These are phyloP conservation scores for Hypseocharis bilobata DNA, from an alignment of 441 rosid genomes.

Conservation along the genomic window DNA sequence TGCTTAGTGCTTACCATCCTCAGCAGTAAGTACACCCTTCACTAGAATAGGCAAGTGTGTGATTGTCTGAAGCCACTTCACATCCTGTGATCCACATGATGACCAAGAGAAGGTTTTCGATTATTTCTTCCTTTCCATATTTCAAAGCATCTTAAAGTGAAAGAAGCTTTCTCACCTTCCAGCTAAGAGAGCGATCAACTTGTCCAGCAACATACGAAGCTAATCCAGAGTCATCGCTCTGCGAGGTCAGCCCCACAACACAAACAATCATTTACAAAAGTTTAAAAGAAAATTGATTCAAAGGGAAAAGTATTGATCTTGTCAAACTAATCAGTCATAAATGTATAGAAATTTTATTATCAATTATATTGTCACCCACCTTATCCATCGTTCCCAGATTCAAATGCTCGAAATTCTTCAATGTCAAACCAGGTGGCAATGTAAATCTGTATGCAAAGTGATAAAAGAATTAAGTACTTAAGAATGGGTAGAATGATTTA, in stretches of 20 bases:
- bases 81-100: conserved; percentile 31
- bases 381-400: conserved; percentile 63
- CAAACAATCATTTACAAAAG: background rate
- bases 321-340: too few species aligned
- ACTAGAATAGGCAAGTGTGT: conserved; percentile 56
- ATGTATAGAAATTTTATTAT: background rate
- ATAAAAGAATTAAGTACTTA: background rate
- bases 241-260: conserved; percentile 20
- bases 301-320: too few species aligned
- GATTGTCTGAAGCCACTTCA: conserved; percentile 58
- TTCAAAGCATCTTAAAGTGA: background rate
- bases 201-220: conserved; percentile 86
- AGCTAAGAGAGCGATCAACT: conserved; percentile 61
- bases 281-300: background rate
- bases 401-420: conserved; percentile 85
- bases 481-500: too few species aligned
- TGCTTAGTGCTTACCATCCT: conserved; percentile 48
- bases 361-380: conserved; percentile 27
- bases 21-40: conserved; percentile 85
- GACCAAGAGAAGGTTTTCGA: background rate
- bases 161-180: background rate
- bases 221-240: conserved; percentile 77
- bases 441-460: conserved; percentile 42
- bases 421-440: conserved; percentile 58
- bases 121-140: background rate